phyloP scores from a whole-genome alignment of 2,329 filamentous ascomycete species.

The Colletotrichum echinochloae region DNA sequence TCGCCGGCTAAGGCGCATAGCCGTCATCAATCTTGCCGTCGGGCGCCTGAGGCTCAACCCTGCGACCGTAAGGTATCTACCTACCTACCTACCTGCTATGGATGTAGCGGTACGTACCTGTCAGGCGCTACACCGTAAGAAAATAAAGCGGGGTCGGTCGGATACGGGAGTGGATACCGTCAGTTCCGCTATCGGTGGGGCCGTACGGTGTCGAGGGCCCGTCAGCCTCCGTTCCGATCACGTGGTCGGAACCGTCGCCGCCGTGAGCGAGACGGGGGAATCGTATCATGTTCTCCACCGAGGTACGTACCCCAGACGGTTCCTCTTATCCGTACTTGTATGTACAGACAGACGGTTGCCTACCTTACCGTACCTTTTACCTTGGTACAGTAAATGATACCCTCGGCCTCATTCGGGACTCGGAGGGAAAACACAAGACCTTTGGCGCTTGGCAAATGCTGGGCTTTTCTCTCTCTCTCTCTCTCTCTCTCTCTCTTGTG shows the following conservation, averaged over 20 bases:
- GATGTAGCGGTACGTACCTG: too few species aligned
- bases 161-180: not conserved
- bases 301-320: not conserved
- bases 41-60: not conserved
- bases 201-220: not conserved
- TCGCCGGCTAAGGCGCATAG: constrained; percentile 8
- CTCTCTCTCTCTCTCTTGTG: too few species aligned
- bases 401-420: too few species aligned
- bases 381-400: too few species aligned
- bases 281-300: constrained; percentile 1
- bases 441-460: not conserved
- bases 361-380: too few species aligned
- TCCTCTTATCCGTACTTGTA: too few species aligned
- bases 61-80: too few species aligned
- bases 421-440: not conserved
- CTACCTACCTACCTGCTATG: too few species aligned
- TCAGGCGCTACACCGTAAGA: too few species aligned
- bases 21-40: not conserved
- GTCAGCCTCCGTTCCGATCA: constrained; percentile 12
- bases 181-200: not conserved
- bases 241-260: not conserved
- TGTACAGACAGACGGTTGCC: too few species aligned
- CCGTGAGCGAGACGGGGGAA: constrained; percentile 1
- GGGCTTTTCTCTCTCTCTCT: not conserved
- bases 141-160: too few species aligned